Evolutionary conservation across 768 basidiomycete genomes (phyloP).

Genomic region (Boletus rubescentipes): DNA sequence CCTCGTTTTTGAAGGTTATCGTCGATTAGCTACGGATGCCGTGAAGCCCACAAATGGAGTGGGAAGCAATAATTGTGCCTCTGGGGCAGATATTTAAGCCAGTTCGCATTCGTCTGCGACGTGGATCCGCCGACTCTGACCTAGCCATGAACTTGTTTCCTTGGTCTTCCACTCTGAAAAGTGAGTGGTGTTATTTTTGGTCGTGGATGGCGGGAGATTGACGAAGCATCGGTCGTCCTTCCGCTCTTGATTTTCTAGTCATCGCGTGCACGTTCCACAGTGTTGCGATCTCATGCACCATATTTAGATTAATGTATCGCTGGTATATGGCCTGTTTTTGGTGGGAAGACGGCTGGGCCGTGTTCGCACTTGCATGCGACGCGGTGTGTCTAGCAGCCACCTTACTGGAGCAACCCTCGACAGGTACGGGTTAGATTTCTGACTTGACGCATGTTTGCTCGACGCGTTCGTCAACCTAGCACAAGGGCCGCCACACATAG

Average conservation of each 20-base stretch:
- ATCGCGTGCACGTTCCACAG: constrained; percentile 15
- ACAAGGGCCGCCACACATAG: background rate
- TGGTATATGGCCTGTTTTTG: constrained; percentile 22
- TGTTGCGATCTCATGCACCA: constrained; percentile 23
- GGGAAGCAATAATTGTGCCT: background rate
- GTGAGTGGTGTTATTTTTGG: constrained; percentile 6
- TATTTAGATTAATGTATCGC: constrained; percentile 24
- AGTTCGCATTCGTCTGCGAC: background rate
- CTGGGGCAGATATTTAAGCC: background rate
- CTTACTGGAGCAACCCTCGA: background rate
- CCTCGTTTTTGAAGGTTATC: no score
- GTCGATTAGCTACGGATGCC: background rate
- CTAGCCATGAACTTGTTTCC: background rate
- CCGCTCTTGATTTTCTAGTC: constrained; percentile 9
- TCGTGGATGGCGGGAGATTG: background rate
- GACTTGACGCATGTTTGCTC: no score
- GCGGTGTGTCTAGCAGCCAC: constrained; percentile 8
- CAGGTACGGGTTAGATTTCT: constrained; percentile 1
- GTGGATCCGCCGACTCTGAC: background rate
- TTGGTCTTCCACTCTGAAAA: constrained; percentile 16
- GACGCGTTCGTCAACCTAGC: background rate
- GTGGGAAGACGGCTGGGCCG: constrained; percentile 32
- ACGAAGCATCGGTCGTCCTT: background rate
- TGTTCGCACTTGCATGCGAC: constrained; percentile 23
- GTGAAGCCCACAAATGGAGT: background rate